Evolutionary conservation across 1,284 basidiomycete genomes (phyloP).

Genomic region (Xanthoconium separans): DNA sequence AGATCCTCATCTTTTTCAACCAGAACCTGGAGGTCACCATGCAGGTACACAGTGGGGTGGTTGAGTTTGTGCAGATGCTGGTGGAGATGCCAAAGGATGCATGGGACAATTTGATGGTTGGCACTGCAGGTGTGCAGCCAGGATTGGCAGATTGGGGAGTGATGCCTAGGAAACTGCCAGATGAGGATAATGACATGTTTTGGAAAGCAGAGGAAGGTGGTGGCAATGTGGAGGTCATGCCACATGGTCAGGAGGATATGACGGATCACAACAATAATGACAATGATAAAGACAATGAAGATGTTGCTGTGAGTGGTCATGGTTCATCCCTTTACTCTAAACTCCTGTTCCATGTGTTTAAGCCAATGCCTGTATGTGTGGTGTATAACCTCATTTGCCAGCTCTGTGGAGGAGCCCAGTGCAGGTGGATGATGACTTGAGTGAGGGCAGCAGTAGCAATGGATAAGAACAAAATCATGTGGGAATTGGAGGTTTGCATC

Average conservation of each 20-base stretch:
- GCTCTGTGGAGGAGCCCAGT: constrained; percentile 54
- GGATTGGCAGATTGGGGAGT: constrained; percentile 36
- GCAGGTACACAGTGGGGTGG: constrained; percentile 62
- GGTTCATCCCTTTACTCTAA: not conserved
- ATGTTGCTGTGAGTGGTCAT: constrained; percentile 46
- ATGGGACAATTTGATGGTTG: constrained; percentile 55
- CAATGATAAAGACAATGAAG: constrained; percentile 14
- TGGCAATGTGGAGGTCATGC: constrained; percentile 14
- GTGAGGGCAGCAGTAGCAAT: constrained; percentile 29
- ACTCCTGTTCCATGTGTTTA: constrained; percentile 4
- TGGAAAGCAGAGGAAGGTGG: constrained; percentile 25
- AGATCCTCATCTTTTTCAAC: constrained; percentile 45
- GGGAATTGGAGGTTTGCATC: not conserved
- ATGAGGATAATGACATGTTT: constrained; percentile 24
- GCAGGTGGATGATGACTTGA: constrained; percentile 26
- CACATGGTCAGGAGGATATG: constrained; percentile 14
- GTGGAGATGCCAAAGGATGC: constrained; percentile 58
- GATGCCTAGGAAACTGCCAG: constrained; percentile 36
- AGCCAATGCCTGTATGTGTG: constrained; percentile 64
- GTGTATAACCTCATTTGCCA: constrained; percentile 59
- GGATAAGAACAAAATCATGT: not conserved
- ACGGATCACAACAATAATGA: constrained; percentile 22
- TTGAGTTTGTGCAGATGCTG: constrained; percentile 60
- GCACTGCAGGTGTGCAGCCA: constrained; percentile 39
- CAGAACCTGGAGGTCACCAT: constrained; percentile 41